These are phyloP conservation scores for Russula olivacea DNA, from an alignment of 768 basidiomycete species.

Conservation along the genomic window DNA sequence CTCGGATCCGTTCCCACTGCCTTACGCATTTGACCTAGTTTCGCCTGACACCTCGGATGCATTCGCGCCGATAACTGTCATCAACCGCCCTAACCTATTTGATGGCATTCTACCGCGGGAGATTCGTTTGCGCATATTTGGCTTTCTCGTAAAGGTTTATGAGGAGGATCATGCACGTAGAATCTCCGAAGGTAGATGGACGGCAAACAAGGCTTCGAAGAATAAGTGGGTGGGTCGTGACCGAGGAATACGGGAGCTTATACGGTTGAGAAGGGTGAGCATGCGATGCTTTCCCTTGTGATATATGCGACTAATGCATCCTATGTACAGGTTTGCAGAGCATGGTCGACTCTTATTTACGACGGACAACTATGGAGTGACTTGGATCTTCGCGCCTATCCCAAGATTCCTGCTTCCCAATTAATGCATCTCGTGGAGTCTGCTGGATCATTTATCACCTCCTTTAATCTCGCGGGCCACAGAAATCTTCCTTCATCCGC, in stretches of 20 bases:
- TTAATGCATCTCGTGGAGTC: conserved; percentile 47
- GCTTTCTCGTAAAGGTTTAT: conserved; percentile 49
- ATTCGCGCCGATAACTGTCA: conserved; percentile 44
- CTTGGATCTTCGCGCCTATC: conserved; percentile 59
- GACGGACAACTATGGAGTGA: conserved; percentile 85
- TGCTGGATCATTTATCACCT: conserved; percentile 60
- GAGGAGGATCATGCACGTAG: conserved; percentile 50
- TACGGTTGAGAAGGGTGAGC: conserved; percentile 74
- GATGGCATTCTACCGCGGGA: conserved; percentile 69
- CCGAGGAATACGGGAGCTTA: conserved; percentile 67
- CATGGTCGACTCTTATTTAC: conserved; percentile 68
- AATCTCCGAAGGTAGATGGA: conserved; percentile 49
- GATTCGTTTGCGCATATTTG: conserved; percentile 55
- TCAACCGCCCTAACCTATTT: conserved; percentile 50
- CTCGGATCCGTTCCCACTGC: conserved; percentile 55
- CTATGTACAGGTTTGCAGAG: conserved; percentile 58
- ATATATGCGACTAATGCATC: conserved; percentile 3
- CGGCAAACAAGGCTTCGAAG: conserved; percentile 52
- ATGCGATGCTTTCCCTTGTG: conserved; percentile 8
- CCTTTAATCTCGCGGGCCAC: conserved; percentile 61
- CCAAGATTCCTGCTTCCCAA: conserved; percentile 46
- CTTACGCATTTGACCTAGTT: conserved; percentile 45
- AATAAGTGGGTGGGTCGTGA: conserved; percentile 72
- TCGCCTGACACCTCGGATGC: conserved; percentile 45
- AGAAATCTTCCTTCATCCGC: conserved; percentile 42